Evolutionary conservation across 2,329 filamentous ascomycete genomes (phyloP).

Genomic region (Aureobasidium sp.): DNA sequence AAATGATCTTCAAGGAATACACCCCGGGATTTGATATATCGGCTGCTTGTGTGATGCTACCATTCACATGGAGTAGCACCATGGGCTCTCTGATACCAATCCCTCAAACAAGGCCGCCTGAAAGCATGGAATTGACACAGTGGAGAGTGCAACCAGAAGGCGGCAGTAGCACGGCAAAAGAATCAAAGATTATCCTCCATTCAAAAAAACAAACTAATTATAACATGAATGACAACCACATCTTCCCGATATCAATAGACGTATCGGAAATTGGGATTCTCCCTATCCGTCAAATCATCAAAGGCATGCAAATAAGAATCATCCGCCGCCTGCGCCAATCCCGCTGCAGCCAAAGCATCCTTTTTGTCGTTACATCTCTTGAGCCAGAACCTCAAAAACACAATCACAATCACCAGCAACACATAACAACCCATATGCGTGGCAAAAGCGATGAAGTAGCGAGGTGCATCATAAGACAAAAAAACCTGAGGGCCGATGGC

Average conservation of each 20-base stretch:
- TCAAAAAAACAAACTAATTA: neutral
- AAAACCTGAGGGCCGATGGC: conserved; percentile 62
- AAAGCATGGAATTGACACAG: too few relatives aligned
- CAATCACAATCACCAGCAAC: conserved; percentile 28
- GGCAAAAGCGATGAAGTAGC: conserved; percentile 63
- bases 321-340: conserved; percentile 20
- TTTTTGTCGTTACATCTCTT: conserved; percentile 36
- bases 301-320: conserved; percentile 25
- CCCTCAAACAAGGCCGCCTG: too few relatives aligned
- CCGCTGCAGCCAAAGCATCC: conserved; percentile 27
- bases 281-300: conserved; percentile 29
- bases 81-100: too few relatives aligned
- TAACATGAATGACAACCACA: neutral
- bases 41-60: too few relatives aligned
- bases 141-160: too few relatives aligned
- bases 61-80: too few relatives aligned
- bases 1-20: neutral
- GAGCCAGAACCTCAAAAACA: conserved; percentile 37
- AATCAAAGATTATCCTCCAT: too few relatives aligned
- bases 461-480: conserved; percentile 51
- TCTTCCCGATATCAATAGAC: conserved; percentile 18
- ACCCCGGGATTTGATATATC: neutral
- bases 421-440: conserved; percentile 64
- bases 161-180: too few relatives aligned
- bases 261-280: conserved; percentile 32